Conservation (phyloP, 371 early-diverging fungal genomes). For the Mucor racemosus region DNA sequence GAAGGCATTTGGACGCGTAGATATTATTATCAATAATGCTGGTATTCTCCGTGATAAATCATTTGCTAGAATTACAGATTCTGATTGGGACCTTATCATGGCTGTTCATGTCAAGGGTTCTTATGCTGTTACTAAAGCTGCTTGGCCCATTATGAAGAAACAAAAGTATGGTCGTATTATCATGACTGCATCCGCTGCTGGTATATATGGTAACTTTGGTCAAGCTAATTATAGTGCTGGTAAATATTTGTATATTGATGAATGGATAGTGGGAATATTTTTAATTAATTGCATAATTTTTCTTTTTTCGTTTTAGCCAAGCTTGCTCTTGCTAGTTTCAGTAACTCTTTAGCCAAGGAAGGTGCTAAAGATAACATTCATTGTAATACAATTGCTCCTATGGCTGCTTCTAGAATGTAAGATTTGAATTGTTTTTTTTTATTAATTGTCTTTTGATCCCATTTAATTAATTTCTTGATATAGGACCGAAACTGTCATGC, state of each 20-base stretch:
- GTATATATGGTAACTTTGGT: slow-evolving; percentile 99
- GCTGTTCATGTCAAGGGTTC: slow-evolving; percentile 94
- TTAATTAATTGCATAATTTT: neutral
- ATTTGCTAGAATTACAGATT: slow-evolving; percentile 94
- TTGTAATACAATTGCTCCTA: slow-evolving; percentile 95
- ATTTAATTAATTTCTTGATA: too few species aligned
- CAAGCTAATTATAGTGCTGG: slow-evolving; percentile 94
- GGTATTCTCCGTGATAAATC: slow-evolving; percentile 97
- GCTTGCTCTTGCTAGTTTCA: slow-evolving; percentile 90
- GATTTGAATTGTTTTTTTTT: neutral
- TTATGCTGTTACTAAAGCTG: slow-evolving; percentile 95
- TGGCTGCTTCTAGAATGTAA: slow-evolving; percentile 95
- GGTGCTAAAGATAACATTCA: slow-evolving; percentile 93
- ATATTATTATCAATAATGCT: slow-evolving; percentile 97
- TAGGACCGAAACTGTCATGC: slow-evolving; percentile 91
- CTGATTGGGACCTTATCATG: slow-evolving; percentile 95
- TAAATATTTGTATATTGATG: slow-evolving; percentile 21
- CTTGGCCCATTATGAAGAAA: slow-evolving; percentile 94
- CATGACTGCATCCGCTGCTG: slow-evolving; percentile 93
- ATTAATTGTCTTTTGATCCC: neutral
- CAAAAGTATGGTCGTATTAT: slow-evolving; percentile 91
- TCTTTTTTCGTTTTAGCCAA: slow-evolving; percentile 72
- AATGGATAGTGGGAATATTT: slow-evolving; percentile 12
- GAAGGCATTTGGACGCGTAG: slow-evolving; percentile 93
- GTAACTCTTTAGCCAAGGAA: slow-evolving; percentile 91